These are phyloP conservation scores for Saccharomyces hybrid DNA, from an alignment of 1,139 yeast genomes.

Conservation along the genomic window DNA sequence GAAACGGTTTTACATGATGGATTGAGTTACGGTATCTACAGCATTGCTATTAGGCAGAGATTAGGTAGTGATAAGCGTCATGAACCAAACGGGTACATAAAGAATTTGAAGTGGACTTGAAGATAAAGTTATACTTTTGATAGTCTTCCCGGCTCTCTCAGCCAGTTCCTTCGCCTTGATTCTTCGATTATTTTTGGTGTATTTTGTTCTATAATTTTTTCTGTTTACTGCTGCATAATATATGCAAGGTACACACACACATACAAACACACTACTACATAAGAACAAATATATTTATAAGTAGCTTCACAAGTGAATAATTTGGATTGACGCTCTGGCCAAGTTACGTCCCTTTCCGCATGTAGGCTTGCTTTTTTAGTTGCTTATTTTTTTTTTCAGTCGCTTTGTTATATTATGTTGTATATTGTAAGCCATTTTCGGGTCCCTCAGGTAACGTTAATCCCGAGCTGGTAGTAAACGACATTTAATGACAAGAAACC, in stretches of 20 bases:
- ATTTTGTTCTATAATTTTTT: no score
- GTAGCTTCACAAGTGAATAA: no score
- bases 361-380: neutral
- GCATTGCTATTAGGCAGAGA: constrained; percentile 19
- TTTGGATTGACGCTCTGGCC: no score
- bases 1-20: constrained; percentile 27
- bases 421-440: neutral
- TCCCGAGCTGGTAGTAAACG: neutral
- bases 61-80: neutral
- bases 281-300: no score
- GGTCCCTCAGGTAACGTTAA: neutral
- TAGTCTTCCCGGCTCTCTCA: neutral
- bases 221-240: no score
- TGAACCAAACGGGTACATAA: constrained; percentile 3
- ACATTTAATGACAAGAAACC: neutral
- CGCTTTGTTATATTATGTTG: neutral
- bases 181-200: no score
- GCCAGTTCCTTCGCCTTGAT: neutral
- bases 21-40: constrained; percentile 26
- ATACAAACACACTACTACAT: no score
- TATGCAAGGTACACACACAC: no score
- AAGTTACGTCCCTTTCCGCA: no score
- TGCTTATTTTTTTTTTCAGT: neutral
- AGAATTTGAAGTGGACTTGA: constrained; percentile 2
- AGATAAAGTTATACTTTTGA: neutral